These are phyloP conservation scores for Mycena kentingensis DNA, from an alignment of 768 basidiomycete species.

Conservation along the genomic window DNA sequence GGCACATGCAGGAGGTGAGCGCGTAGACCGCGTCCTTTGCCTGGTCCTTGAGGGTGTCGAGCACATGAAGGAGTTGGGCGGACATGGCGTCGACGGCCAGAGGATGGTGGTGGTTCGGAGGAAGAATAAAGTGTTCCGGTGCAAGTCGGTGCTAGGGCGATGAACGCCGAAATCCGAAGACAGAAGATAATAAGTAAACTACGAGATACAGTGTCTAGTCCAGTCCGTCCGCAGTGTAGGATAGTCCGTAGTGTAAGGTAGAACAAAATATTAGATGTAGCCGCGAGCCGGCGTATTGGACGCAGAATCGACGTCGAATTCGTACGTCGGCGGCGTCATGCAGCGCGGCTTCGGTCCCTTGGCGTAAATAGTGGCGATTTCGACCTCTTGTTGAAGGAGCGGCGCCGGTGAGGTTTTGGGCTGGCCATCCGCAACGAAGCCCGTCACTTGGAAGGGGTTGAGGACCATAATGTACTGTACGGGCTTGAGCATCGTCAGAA, in stretches of 20 bases:
- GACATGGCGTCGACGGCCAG: conserved; percentile 15
- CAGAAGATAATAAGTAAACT: not conserved
- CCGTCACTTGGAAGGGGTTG: conserved; percentile 18
- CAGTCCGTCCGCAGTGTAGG: not conserved
- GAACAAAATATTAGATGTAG: conserved; percentile 7
- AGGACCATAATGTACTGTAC: conserved; percentile 18
- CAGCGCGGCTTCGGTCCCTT: conserved; percentile 20
- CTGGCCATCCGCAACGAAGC: conserved; percentile 8
- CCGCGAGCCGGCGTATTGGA: conserved; percentile 11
- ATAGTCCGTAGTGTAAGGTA: not conserved
- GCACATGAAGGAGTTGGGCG: conserved; percentile 42
- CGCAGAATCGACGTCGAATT: conserved; percentile 17
- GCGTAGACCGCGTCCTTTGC: conserved; percentile 84
- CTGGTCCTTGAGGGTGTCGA: conserved; percentile 68
- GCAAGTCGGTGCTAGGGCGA: not conserved
- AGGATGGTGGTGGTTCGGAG: too few relatives aligned
- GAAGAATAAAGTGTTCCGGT: not conserved
- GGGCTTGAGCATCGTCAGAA: not conserved
- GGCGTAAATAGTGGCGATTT: conserved; percentile 21
- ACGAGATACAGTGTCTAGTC: not conserved
- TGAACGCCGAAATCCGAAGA: not conserved
- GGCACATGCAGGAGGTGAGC: conserved; percentile 77
- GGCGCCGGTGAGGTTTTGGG: not conserved
- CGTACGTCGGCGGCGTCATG: conserved; percentile 17
- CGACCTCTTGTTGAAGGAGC: conserved; percentile 15